Conservation (phyloP, 306 rosid species). For the Gastrolobium villosum region DNA sequence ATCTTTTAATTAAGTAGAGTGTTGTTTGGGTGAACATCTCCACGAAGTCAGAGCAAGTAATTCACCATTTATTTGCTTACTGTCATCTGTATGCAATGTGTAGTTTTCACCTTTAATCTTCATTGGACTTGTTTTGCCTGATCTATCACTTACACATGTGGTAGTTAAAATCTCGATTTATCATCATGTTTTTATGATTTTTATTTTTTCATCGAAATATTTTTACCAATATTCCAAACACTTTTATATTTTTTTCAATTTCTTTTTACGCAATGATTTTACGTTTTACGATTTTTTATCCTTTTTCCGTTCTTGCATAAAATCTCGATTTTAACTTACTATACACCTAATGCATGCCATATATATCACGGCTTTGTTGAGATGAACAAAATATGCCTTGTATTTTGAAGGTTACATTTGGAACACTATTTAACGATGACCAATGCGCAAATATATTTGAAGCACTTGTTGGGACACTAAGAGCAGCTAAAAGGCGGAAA, state of each 20-base stretch:
- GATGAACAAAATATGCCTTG: slow-evolving; percentile 23
- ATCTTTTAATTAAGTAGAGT: not conserved
- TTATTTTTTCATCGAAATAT: too few relatives aligned
- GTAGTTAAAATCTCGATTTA: too few relatives aligned
- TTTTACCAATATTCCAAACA: too few relatives aligned
- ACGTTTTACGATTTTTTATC: too few relatives aligned
- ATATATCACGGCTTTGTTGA: not conserved
- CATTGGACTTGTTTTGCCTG: slow-evolving; percentile 18
- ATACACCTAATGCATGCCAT: slow-evolving; percentile 7
- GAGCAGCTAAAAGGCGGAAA: slow-evolving; percentile 90
- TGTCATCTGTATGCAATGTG: not conserved
- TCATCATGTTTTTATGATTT: too few relatives aligned
- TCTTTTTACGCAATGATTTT: too few relatives aligned
- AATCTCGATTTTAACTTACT: too few relatives aligned
- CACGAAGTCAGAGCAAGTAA: not conserved
- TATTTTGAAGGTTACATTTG: slow-evolving; percentile 81
- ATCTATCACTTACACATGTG: not conserved
- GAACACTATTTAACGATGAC: slow-evolving; percentile 83
- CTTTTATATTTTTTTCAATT: too few relatives aligned
- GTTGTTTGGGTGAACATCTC: not conserved
- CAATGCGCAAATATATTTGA: slow-evolving; percentile 92
- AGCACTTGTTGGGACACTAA: slow-evolving; percentile 91
- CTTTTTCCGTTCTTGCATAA: too few relatives aligned
- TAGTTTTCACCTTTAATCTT: not conserved
- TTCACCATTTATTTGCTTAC: not conserved